A percentile compares a stretch with the other conserved stretches of the same genome.
These are phyloP conservation scores for Lactarius hatsudake DNA, from an alignment of 768 basidiomycete species.

Conservation along the genomic window DNA sequence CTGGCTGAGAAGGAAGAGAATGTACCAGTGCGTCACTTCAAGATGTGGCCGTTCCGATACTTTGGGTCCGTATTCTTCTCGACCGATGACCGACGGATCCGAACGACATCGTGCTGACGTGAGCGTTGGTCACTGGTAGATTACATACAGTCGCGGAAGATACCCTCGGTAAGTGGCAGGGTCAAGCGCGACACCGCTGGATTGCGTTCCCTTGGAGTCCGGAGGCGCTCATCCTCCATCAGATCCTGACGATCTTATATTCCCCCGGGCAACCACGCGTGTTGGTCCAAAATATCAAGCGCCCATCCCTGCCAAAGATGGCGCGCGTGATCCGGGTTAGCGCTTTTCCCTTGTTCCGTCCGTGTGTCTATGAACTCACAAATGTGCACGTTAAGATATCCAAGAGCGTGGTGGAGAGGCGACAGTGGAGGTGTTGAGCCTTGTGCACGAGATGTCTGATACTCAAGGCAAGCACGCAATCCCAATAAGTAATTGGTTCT, in stretches of 20 bases:
- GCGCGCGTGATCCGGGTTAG: slow-evolving; percentile 32
- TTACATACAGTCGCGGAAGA: slow-evolving; percentile 91
- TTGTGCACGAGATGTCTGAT: slow-evolving; percentile 60
- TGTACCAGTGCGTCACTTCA: slow-evolving; percentile 77
- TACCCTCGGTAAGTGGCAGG: slow-evolving; percentile 64
- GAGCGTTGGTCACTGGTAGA: slow-evolving; percentile 39
- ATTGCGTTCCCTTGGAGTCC: not conserved
- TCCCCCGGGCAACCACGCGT: slow-evolving; percentile 90
- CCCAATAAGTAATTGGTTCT: slow-evolving; percentile 15
- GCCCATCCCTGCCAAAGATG: slow-evolving; percentile 43
- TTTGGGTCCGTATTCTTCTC: slow-evolving; percentile 68
- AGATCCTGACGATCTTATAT: slow-evolving; percentile 98
- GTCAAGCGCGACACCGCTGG: not conserved
- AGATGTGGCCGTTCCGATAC: slow-evolving; percentile 94
- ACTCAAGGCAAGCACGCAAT: slow-evolving; percentile 51
- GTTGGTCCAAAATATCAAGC: slow-evolving; percentile 86
- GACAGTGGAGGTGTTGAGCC: slow-evolving; percentile 70
- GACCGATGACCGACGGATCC: not conserved
- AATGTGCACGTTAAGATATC: slow-evolving; percentile 22
- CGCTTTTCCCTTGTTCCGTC: not conserved
- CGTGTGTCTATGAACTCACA: not conserved
- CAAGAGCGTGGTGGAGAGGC: slow-evolving; percentile 68
- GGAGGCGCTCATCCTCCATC: slow-evolving; percentile 16
- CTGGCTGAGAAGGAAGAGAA: slow-evolving; percentile 77
- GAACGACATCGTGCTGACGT: slow-evolving; percentile 22